These are phyloP conservation scores for Firmiana major DNA, from an alignment of 345 rosid species.

Conservation along the genomic window DNA sequence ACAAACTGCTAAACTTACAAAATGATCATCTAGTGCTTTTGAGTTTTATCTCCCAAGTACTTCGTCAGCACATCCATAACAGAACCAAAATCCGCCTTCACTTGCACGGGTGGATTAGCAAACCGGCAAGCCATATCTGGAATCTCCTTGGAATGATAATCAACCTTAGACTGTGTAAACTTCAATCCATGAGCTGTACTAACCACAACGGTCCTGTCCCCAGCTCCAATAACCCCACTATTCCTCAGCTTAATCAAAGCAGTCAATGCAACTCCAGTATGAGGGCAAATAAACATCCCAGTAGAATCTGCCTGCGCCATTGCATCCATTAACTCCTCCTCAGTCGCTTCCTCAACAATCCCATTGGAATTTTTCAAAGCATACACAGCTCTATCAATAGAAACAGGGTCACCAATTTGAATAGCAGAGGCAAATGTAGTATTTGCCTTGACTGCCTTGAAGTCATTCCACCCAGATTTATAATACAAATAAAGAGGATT, in stretches of 20 bases:
- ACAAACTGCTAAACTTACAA: slow-evolving; percentile 12
- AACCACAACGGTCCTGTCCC: slow-evolving; percentile 77
- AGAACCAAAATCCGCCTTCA: slow-evolving; percentile 75
- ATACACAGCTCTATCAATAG: slow-evolving; percentile 82
- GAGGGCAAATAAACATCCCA: slow-evolving; percentile 93
- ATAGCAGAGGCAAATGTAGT: slow-evolving; percentile 89
- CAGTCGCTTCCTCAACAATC: slow-evolving; percentile 85
- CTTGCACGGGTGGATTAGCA: slow-evolving; percentile 75
- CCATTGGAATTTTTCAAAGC: slow-evolving; percentile 72
- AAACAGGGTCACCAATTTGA: slow-evolving; percentile 92
- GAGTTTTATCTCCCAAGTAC: slow-evolving; percentile 45
- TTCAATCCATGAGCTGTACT: slow-evolving; percentile 96
- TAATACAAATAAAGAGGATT: slow-evolving; percentile 82
- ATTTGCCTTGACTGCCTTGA: slow-evolving; percentile 63
- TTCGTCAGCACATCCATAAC: slow-evolving; percentile 81
- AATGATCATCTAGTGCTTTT: slow-evolving; percentile 17
- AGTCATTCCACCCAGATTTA: slow-evolving; percentile 73
- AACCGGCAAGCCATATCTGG: slow-evolving; percentile 74
- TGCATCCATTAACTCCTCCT: slow-evolving; percentile 93
- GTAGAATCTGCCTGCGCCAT: slow-evolving; percentile 93
- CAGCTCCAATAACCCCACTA: slow-evolving; percentile 62
- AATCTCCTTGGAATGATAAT: slow-evolving; percentile 72
- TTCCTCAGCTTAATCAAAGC: slow-evolving; percentile 79
- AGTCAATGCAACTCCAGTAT: slow-evolving; percentile 85
- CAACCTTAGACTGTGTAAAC: slow-evolving; percentile 77